Evolutionary conservation across 2,329 filamentous ascomycete genomes (phyloP), one percentile per base, ranked within the genome.

Genomic region (Colletotrichum lentis): DNA sequence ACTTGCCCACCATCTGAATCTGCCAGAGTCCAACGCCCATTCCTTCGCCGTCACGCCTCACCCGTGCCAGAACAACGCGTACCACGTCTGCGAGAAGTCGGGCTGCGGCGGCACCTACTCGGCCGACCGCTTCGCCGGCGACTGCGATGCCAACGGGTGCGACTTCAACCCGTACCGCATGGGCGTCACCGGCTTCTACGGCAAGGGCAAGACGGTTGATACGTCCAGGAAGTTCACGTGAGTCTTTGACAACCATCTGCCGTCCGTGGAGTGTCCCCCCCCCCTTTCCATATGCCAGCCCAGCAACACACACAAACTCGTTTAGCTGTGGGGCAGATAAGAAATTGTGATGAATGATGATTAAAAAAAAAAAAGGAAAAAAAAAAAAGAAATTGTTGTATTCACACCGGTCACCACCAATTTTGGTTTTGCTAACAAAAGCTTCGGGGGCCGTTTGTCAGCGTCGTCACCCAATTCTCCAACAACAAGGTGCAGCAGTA

Each of bases 81-180:
- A 82, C 59, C 75, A 75, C 58, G 79, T 81, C 70, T 72, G 70
- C 65, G 57, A 69, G 31, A 71, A 71, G 41, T 77, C 79, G 61
- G 70, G 69, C 18, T 86, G 84, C 72, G 85, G 85, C 62, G 85
- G 81, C 47, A 79, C 81, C 37, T 84, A 81, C 73, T 80, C 77
- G 3, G 72, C 75, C 59, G 77, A 82, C 69, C 84, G 86, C 69
- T 88, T 88, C 74, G 78, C 75, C 16, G 86, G 87, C 69, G 78
- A 84, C 52, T 90, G 88, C 78, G 88, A 90, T 76, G 86, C 86
- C 69, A 86, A 88, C 73, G 88, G 88, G 31, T 90, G 88, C 73
- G 88, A 90, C 74, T 89, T 86, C 81, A 89, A 89, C 81, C 79
- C 84, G 31, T 90, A 85, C 83, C 86, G 87, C 72, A 83, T 87